Base-by-base conservation (phyloP, 805 yeast species). In the Barnettozyma populi region DNA sequence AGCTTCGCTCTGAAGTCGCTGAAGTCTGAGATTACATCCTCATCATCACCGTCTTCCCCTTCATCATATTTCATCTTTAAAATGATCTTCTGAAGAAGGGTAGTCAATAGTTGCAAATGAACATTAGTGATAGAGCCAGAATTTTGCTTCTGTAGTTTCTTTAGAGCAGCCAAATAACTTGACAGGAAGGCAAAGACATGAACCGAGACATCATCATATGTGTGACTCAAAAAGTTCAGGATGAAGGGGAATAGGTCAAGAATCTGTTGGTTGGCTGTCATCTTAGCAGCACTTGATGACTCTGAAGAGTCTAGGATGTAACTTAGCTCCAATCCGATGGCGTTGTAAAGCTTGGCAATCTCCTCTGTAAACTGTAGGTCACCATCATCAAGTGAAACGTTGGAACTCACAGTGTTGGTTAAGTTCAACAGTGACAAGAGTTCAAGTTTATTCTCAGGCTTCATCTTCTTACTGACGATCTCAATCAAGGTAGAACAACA, bases 161-260 rank as follows among this genome's bases (percentile, higher is more conserved):
- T 87, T 54, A 90, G 68, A 39, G 84, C 75, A 10, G 86, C 68
- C 51, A 94, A 70, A 62, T 83, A 90, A 45, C 81, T 86, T 35
- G 86, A 79, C 41, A 94, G 70, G 57, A 89, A 86, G 8, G 94
- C 84, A 60, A 92, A 85, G 7, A 89, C 85, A 63, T 88, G 95
- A 35, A 76, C 73, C 1, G 95, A 80, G 13, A 92, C 84, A 55
- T 94, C 97, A 64, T 94, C 98, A 60, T 84, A 90, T 53, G 84
- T 95, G 63, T 89, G 85, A 27, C 79, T 75, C 61, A 94, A 74
- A 54, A 84, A 87, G 50, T 74, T 74, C 49, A 92, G 74, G 7
- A 86, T 71, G 27, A 81, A 71, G 20, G 97, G 97, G 72, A 88
- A 78, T 18, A 86, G 70, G 48, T 78, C 77, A 25, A 81, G 63